phyloP scores from a whole-genome alignment of 768 basidiomycete species.

The Leucocoprinus birnbaumii region DNA sequence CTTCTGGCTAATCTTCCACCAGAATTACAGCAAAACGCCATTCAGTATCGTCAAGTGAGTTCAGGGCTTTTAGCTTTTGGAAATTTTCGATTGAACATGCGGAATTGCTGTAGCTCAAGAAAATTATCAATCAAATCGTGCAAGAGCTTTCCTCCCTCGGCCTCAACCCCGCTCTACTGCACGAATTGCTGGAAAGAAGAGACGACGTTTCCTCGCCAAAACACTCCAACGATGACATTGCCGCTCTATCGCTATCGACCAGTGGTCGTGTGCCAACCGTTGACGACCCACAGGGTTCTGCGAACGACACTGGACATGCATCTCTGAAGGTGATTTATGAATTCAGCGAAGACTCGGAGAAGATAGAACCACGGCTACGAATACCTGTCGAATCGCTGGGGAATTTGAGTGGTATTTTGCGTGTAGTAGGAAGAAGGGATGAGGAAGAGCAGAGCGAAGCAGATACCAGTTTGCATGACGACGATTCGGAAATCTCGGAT shows the following conservation, averaged over 20 bases:
- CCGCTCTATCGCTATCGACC: background rate
- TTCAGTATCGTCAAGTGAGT: slow-evolving; percentile 78
- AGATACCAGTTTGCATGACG: slow-evolving; percentile 5
- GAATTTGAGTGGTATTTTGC: background rate
- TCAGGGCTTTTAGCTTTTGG: background rate
- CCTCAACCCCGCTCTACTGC: slow-evolving; percentile 45
- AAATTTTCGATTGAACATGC: background rate
- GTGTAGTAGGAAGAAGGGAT: slow-evolving; percentile 5
- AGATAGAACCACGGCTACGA: slow-evolving; percentile 55
- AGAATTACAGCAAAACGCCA: slow-evolving; percentile 73
- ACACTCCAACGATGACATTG: background rate
- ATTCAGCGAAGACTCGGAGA: slow-evolving; percentile 41
- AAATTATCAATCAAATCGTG: slow-evolving; percentile 81
- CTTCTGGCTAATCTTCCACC: slow-evolving; percentile 66
- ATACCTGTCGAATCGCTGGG: slow-evolving; percentile 38
- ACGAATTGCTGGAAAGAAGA: slow-evolving; percentile 31
- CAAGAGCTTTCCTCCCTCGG: slow-evolving; percentile 75
- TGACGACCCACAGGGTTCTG: background rate
- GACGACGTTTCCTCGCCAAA: background rate
- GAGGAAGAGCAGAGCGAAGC: background rate
- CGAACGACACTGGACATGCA: background rate
- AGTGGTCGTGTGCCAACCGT: background rate
- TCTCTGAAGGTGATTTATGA: slow-evolving; percentile 51
- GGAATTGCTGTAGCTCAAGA: slow-evolving; percentile 67
- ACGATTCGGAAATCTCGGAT: slow-evolving; percentile 2